Base-by-base conservation (phyloP, 2,329 filamentous ascomycete species). In the Aspergillus ruber region DNA sequence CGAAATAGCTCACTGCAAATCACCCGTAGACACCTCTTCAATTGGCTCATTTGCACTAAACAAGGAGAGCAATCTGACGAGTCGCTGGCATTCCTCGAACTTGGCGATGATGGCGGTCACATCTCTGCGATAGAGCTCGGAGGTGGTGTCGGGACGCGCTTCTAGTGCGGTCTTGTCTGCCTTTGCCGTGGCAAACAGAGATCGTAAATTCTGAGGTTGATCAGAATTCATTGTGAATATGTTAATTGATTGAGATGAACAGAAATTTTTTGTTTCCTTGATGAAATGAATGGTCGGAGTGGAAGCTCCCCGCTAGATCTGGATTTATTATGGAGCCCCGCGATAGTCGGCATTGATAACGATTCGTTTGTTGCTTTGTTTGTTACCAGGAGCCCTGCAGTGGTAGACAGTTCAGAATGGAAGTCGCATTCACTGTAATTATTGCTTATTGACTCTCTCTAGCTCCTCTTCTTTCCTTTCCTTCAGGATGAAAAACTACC, bases 31-130 rank as follows among this genome's bases (percentile, higher is more conserved):
- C 27, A 96, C 74, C 70, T 98, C 93, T 52, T 98, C 93, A 35
- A 91, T 70, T 1, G 81, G 79, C 68, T 98, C 93, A 69, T 98
- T 98, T 32, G 83, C 77, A 57, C 89, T 95, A 78, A 97, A 97
- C 45, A 98, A 75, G 0, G 87, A 85, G 21, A 93, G 75, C 50
- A 82, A 77, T 55, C 81, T 75, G 54, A 88, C 81, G 47, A 87
- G 80, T 50, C 80, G 74, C 49, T 85, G 75, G 66, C 87, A 90
- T 65, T 86, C 76, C 60, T 86, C 76, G 70, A 95, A 91, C 45
- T 82, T 79, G 53, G 79, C 70, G 57, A 95, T 81, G 36, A 87
- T 81, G 35, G 76, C 70, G 50, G 75, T 74, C 56, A 95, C 77
- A 58, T 82, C 82, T 55, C 84, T 78, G 62, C 82, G 81, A 70